Conservation (phyloP, 2,329 filamentous ascomycete genomes). For the Aspergillus viridinutans region DNA sequence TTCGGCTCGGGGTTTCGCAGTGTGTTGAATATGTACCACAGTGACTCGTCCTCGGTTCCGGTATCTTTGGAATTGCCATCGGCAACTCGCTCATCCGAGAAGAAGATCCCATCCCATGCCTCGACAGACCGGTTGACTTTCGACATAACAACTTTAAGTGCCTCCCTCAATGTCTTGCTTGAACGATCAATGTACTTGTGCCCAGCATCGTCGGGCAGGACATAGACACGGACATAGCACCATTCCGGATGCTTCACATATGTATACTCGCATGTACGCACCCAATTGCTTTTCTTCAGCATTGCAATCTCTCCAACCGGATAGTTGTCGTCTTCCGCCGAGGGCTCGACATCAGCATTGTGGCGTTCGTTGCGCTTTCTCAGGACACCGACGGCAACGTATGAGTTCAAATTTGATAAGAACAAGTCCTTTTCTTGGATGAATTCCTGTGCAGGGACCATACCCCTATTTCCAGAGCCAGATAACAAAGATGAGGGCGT, state of each 20-base stretch:
- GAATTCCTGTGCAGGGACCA: not conserved
- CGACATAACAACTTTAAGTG: conserved; percentile 37
- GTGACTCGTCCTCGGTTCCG: conserved; percentile 37
- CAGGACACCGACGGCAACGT: conserved; percentile 32
- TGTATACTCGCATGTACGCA: conserved; percentile 23
- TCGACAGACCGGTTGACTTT: conserved; percentile 36
- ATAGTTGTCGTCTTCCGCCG: conserved; percentile 5
- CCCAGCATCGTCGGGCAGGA: conserved; percentile 39
- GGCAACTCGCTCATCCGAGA: conserved; percentile 1
- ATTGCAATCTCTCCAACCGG: conserved; percentile 19
- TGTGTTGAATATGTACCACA: conserved; percentile 51
- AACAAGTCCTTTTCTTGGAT: conserved; percentile 6
- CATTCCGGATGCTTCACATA: conserved; percentile 12
- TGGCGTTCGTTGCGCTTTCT: conserved; percentile 8
- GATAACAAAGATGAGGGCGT: not conserved
- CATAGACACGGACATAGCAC: conserved; percentile 33
- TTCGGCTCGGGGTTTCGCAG: conserved; percentile 37
- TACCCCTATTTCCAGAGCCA: not conserved
- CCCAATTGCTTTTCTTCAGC: conserved; percentile 34
- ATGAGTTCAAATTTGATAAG: conserved; percentile 16
- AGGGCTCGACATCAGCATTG: not conserved
- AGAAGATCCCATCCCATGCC: conserved; percentile 35
- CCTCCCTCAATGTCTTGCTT: conserved; percentile 28
- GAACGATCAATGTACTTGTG: conserved; percentile 31
- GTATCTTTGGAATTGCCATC: conserved; percentile 10